A percentile compares a stretch with the other conserved stretches of the same genome.
Conservation (phyloP, 495 filamentous ascomycete genomes). For the Penicillium herquei region DNA sequence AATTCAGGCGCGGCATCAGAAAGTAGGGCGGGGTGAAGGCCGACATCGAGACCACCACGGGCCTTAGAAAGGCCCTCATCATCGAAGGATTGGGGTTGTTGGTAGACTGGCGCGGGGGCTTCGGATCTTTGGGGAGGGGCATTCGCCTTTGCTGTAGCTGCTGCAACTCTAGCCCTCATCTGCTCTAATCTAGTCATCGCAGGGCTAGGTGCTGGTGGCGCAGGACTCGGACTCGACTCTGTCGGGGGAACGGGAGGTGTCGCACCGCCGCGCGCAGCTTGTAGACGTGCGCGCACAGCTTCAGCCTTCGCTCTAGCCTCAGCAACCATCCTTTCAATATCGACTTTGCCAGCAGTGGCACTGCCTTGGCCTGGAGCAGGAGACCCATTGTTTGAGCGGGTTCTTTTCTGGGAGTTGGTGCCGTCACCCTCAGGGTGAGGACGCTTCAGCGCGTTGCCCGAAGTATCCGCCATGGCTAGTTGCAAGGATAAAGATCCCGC, state of each 20-base stretch:
- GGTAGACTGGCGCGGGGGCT: constrained; percentile 38
- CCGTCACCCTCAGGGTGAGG: constrained; percentile 55
- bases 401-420: constrained; percentile 54
- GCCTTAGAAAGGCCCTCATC: constrained; percentile 50
- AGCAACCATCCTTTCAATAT: constrained; percentile 60
- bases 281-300: constrained; percentile 55
- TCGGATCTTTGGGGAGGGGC: constrained; percentile 37
- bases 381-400: constrained; percentile 60
- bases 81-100: constrained; percentile 39
- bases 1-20: constrained; percentile 66
- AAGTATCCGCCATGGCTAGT: constrained; percentile 50
- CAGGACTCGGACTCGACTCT: constrained; percentile 35
- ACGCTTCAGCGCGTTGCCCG: constrained; percentile 55
- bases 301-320: constrained; percentile 62
- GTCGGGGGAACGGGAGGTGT: constrained; percentile 27
- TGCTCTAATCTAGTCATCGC: constrained; percentile 54
- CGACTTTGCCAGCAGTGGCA: constrained; percentile 42
- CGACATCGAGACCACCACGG: constrained; percentile 80
- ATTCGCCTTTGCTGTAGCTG: constrained; percentile 63
- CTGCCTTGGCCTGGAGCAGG: constrained; percentile 45
- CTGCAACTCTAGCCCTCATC: constrained; percentile 81
- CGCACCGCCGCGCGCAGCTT: constrained; percentile 42
- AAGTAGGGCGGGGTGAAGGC: constrained; percentile 82
- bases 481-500: neutral
- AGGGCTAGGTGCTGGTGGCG: constrained; percentile 47